These are phyloP conservation scores for Cordyceps tenuipes DNA, from an alignment of 2,329 filamentous ascomycete species.

Conservation along the genomic window DNA sequence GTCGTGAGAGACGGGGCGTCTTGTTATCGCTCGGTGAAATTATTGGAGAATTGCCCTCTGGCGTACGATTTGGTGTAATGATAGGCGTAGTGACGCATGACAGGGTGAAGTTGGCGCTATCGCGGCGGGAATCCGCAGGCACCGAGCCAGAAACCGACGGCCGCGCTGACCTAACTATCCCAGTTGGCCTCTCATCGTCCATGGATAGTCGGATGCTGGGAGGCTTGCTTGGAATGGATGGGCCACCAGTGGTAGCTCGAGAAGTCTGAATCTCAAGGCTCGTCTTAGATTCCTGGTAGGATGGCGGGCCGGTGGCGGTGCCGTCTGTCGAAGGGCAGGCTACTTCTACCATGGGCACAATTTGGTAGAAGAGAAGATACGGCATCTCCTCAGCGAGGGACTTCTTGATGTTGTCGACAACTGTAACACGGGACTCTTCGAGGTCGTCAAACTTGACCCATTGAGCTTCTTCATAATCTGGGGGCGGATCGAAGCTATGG, in stretches of 20 bases:
- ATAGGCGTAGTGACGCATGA: slow-evolving; percentile 31
- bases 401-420: slow-evolving; percentile 69
- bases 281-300: slow-evolving; percentile 46
- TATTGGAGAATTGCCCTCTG: slow-evolving; percentile 27
- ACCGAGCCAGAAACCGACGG: slow-evolving; percentile 27
- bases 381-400: slow-evolving; percentile 81
- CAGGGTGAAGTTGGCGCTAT: slow-evolving; percentile 43
- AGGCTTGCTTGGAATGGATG: slow-evolving; percentile 25
- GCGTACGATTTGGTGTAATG: slow-evolving; percentile 26
- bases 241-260: slow-evolving; percentile 11
- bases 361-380: slow-evolving; percentile 92
- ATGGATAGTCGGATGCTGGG: slow-evolving; percentile 47
- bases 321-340: slow-evolving; percentile 38
- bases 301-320: slow-evolving; percentile 45
- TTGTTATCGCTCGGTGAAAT: slow-evolving; percentile 45
- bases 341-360: slow-evolving; percentile 75
- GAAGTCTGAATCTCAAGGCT: slow-evolving; percentile 28
- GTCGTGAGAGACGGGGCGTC: slow-evolving; percentile 46
- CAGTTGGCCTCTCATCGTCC: slow-evolving; percentile 41
- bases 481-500: slow-evolving; percentile 48
- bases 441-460: slow-evolving; percentile 95
- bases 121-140: slow-evolving; percentile 35
- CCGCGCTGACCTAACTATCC: slow-evolving; percentile 37
- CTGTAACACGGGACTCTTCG: slow-evolving; percentile 57
- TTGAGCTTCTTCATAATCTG: slow-evolving; percentile 60